Conservation (phyloP, 2,329 filamentous ascomycete species). For the Epicoccum sorghinum region DNA sequence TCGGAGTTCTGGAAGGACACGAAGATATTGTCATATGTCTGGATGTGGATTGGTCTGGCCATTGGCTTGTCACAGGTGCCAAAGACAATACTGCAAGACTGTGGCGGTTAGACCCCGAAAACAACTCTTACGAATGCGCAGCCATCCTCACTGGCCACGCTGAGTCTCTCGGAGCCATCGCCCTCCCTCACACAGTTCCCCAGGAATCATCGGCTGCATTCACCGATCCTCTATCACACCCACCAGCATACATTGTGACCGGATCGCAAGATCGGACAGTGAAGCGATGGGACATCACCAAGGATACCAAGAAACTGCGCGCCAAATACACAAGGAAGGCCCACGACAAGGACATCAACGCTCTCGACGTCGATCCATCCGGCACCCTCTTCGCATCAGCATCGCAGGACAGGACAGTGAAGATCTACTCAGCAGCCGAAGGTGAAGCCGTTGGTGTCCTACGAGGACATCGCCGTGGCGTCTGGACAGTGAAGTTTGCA, state of each 20-base stretch:
- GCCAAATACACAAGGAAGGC: slow-evolving; percentile 90
- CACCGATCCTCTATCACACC: slow-evolving; percentile 75
- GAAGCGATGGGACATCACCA: slow-evolving; percentile 83
- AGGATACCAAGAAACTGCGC: slow-evolving; percentile 60
- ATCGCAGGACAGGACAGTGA: slow-evolving; percentile 94
- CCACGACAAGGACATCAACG: slow-evolving; percentile 99
- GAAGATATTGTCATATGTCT: slow-evolving; percentile 95
- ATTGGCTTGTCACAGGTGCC: slow-evolving; percentile 94
- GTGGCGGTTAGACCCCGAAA: slow-evolving; percentile 82
- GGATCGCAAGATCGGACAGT: slow-evolving; percentile 95
- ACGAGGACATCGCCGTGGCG: slow-evolving; percentile 88
- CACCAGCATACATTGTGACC: slow-evolving; percentile 84
- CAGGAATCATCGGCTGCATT: slow-evolving; percentile 72
- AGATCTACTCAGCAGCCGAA: slow-evolving; percentile 91
- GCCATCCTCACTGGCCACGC: slow-evolving; percentile 88
- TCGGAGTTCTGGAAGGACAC: slow-evolving; percentile 85
- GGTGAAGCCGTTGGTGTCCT: slow-evolving; percentile 91
- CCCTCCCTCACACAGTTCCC: slow-evolving; percentile 75
- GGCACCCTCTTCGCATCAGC: slow-evolving; percentile 90
- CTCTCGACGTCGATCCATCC: slow-evolving; percentile 78
- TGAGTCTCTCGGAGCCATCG: slow-evolving; percentile 89
- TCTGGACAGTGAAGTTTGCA: slow-evolving; percentile 94
- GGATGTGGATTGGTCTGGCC: slow-evolving; percentile 94
- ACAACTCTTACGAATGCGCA: slow-evolving; percentile 77
- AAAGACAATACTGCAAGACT: slow-evolving; percentile 95